Evolutionary conservation across 164 flowering plant genomes (phyloP).

Genomic region (Vitis vinifera): ASM3070453v1 NC_081822.1:25766001-25766500

Average conservation of each 20-base stretch:
- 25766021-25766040: no score
- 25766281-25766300: constrained; percentile 98
- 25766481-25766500: constrained; percentile 77
- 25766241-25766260: constrained; percentile 99
- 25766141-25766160: no score
- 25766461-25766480: constrained; percentile 77
- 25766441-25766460: constrained; percentile 86
- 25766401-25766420: constrained; percentile 98
- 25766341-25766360: constrained; percentile 99
- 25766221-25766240: constrained; percentile 75
- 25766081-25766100: no score
- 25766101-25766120: no score
- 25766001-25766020: no score
- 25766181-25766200: no score
- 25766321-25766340: constrained; percentile 96
- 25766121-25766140: no score
- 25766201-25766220: no score
- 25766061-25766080: not conserved
- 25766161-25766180: no score
- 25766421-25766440: constrained; percentile 95
- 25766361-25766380: constrained; percentile 94
- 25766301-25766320: constrained; percentile 94
- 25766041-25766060: not conserved
- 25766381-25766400: constrained; percentile 92
- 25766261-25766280: constrained; percentile 84